Evolutionary conservation across 768 basidiomycete species (phyloP).

Genomic region (Hirschioporus abietinus): DNA sequence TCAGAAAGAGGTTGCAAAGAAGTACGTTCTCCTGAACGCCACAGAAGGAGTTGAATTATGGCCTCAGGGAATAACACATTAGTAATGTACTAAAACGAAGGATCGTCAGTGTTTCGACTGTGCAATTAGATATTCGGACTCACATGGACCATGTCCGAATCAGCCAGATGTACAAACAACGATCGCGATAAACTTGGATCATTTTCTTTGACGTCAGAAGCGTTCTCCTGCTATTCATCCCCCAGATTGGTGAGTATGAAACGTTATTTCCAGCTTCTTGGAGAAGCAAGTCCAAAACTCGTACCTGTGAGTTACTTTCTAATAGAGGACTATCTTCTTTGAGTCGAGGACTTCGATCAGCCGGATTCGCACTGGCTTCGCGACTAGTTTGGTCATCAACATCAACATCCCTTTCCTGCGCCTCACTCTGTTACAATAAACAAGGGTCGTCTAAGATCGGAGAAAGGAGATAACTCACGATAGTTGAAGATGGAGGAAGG

Average conservation of each 20-base stretch:
- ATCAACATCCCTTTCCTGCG: not conserved
- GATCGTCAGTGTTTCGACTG: not conserved
- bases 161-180: slow-evolving; percentile 12
- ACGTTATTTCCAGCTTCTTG: not conserved
- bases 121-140: not conserved
- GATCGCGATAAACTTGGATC: slow-evolving; percentile 10
- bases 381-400: not conserved
- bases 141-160: slow-evolving; percentile 11
- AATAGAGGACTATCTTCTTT: not conserved
- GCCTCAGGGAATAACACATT: slow-evolving; percentile 70
- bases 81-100: slow-evolving; percentile 17
- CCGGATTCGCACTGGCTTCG: not conserved
- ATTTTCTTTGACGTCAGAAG: not conserved
- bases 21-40: slow-evolving; percentile 58
- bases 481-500: not conserved
- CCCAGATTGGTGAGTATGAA: not conserved
- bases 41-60: slow-evolving; percentile 66
- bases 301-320: slow-evolving; percentile 1
- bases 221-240: not conserved
- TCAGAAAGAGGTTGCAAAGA: slow-evolving; percentile 41
- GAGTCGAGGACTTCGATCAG: not conserved
- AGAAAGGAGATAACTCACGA: not conserved
- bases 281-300: not conserved
- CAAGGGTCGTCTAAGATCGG: not conserved
- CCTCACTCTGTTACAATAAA: not conserved